phyloP scores from a whole-genome alignment of 129 eudicot genomes.

The Erigeron canadensis region DNA sequence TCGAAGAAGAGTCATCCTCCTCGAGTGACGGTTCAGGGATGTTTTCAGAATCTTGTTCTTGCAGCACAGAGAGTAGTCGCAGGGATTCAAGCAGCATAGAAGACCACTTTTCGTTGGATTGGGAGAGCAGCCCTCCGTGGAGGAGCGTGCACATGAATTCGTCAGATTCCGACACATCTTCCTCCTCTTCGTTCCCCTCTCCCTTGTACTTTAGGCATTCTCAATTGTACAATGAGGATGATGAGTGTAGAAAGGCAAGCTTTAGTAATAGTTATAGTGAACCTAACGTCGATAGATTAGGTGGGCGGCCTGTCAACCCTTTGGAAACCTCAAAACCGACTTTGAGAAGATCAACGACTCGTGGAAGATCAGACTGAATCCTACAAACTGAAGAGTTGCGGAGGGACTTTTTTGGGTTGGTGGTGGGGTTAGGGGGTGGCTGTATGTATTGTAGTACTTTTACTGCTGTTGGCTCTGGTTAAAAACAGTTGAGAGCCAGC shows the following conservation, averaged over 20 bases:
- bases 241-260: constrained; percentile 33
- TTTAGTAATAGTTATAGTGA: constrained; percentile 51
- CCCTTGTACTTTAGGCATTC: constrained; percentile 42
- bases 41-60: constrained; percentile 55
- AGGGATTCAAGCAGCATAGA: constrained; percentile 48
- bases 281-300: constrained; percentile 53
- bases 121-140: constrained; percentile 30
- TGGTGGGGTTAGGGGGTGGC: constrained; percentile 44
- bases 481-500: constrained; percentile 36
- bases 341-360: constrained; percentile 44
- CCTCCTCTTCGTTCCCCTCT: constrained; percentile 56
- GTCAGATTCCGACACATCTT: constrained; percentile 67
- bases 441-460: constrained; percentile 43
- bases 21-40: constrained; percentile 41
- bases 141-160: constrained; percentile 28
- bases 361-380: constrained; percentile 18
- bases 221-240: constrained; percentile 25
- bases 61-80: constrained; percentile 62
- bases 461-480: constrained; percentile 30
- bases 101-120: constrained; percentile 42
- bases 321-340: constrained; percentile 31
- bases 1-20: constrained; percentile 50
- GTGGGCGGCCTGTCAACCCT: constrained; percentile 40
- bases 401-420: constrained; percentile 16
- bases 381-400: not conserved